Base-by-base conservation (phyloP, 331 rosid species). In the Arachis monticola region DNA sequence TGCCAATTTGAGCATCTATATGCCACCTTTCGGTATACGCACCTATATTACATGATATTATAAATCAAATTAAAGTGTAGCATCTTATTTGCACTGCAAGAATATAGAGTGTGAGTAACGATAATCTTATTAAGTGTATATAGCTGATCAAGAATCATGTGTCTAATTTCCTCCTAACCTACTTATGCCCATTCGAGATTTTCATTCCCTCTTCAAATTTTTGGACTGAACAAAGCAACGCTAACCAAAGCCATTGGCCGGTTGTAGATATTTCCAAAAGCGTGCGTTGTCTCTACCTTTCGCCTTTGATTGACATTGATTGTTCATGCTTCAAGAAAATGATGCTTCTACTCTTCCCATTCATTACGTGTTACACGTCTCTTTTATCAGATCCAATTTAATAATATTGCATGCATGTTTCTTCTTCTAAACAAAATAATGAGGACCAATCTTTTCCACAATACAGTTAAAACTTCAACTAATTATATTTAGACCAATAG, bases 371-470 rank as follows among this genome's bases (percentile, higher is more conserved):
- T 70, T 59, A 38, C 71, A 56, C 52, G n/a, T 52, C 72, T 69
- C 77, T 74, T 83, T 83, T 76, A 67, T 22, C 63, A 48, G 57
- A 44, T 74, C 35, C 58, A 61, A 75, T 67, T 68, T 51, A 4
- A 64, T 82, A 2, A 46, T 5, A 58, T 77, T 77, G 8, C 67
- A 50, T 52, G 55, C 22, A 22, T 47, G 40, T 40, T 62, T 42
- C 10, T 22, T 51, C 69, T 22, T 22, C 42, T 63, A 52, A 67
- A 77, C 60, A n/a, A 40, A 42, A 72, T 12, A 40, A 47, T 38
- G 8, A 53, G 46, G 8, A 50, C 42, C 53, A 52, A 11, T 35
- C 74, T 17, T 60, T 69, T 52, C 58, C 31, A 8, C 72, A 7
- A 30, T 60, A 46, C 40, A 30, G 56, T 7, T 17, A 5, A n/a